phyloP scores from a whole-genome alignment of 2,329 filamentous ascomycete species.

The Xylaria sp. region DNA sequence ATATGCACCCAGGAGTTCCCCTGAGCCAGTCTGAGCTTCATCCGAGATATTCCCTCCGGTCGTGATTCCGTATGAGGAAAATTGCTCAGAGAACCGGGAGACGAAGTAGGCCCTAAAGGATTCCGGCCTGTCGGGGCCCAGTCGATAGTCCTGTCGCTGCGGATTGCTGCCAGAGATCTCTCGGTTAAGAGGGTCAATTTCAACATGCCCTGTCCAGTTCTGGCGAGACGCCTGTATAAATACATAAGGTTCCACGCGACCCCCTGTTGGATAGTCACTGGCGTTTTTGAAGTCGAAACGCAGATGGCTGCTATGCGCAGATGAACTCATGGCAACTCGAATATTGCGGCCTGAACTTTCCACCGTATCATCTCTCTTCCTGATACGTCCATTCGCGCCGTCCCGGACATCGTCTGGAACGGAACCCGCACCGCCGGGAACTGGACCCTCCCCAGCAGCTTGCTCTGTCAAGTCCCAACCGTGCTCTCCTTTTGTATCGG shows the following conservation, averaged over 20 bases:
- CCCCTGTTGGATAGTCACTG: not conserved
- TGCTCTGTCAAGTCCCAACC: constrained; percentile 41
- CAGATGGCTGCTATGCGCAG: constrained; percentile 46
- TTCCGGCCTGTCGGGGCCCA: constrained; percentile 46
- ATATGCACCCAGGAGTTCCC: constrained; percentile 43
- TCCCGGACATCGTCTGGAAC: constrained; percentile 40
- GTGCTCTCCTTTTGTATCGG: constrained; percentile 38
- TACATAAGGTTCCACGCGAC: constrained; percentile 39
- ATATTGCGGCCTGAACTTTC: constrained; percentile 28
- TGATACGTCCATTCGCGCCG: constrained; percentile 45
- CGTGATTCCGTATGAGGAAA: constrained; percentile 41
- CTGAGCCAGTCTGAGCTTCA: constrained; percentile 29
- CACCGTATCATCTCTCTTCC: constrained; percentile 25
- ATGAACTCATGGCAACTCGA: constrained; percentile 44
- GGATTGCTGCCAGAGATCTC: constrained; percentile 49
- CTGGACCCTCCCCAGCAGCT: constrained; percentile 36
- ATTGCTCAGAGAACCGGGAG: constrained; percentile 48
- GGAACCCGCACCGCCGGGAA: constrained; percentile 44
- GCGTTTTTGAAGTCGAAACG: constrained; percentile 42
- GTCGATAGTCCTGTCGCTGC: constrained; percentile 49
- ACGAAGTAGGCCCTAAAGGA: constrained; percentile 51
- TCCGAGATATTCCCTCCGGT: constrained; percentile 34
- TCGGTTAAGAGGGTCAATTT: constrained; percentile 39
- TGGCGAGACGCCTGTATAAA: constrained; percentile 48
- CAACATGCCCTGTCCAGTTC: constrained; percentile 49